A percentile compares a stretch with the other conserved stretches of the same genome.
These are phyloP conservation scores for Chimonanthus praecox DNA, from an alignment of 164 flowering plant species.

Conservation along the genomic window DNA sequence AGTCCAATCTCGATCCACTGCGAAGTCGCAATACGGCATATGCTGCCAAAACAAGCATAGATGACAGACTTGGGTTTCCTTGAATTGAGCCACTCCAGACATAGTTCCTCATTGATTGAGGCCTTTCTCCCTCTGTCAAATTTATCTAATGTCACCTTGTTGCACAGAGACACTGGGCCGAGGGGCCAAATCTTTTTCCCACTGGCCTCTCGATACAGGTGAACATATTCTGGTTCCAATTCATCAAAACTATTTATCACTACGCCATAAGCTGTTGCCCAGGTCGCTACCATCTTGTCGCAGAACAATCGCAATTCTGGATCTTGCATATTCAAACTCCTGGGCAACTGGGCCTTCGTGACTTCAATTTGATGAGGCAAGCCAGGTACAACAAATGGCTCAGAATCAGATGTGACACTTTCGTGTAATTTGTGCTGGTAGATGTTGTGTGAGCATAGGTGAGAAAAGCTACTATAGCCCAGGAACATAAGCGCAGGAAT, in stretches of 20 bases:
- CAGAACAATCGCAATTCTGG: background rate
- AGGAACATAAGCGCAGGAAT: conserved; percentile 46
- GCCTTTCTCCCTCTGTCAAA: conserved; percentile 32
- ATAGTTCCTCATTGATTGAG: conserved; percentile 23
- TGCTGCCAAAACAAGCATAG: conserved; percentile 52
- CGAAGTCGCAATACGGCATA: conserved; percentile 11
- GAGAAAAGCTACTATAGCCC: conserved; percentile 27
- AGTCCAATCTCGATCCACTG: conserved; percentile 45
- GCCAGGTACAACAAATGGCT: conserved; percentile 31
- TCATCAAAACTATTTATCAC: conserved; percentile 39
- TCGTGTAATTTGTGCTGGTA: conserved; percentile 13
- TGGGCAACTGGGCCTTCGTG: conserved; percentile 28
- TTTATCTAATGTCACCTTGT: conserved; percentile 25
- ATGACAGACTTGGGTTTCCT: conserved; percentile 33
- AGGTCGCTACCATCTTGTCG: conserved; percentile 18
- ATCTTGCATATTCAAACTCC: background rate
- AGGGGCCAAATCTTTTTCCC: conserved; percentile 36
- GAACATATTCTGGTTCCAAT: conserved; percentile 31
- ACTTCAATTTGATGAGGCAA: conserved; percentile 29
- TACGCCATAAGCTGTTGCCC: conserved; percentile 26
- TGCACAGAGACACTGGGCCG: conserved; percentile 43
- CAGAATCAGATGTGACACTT: conserved; percentile 16
- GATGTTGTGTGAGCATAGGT: conserved; percentile 15
- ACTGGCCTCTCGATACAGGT: conserved; percentile 18
- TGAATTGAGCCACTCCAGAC: conserved; percentile 43